Percentiles rank a stretch among this genome's conserved stretches.
Evolutionary conservation across 352 stramenopile genomes (phyloP).

Genomic region (Globisporangium viniferum): DNA sequence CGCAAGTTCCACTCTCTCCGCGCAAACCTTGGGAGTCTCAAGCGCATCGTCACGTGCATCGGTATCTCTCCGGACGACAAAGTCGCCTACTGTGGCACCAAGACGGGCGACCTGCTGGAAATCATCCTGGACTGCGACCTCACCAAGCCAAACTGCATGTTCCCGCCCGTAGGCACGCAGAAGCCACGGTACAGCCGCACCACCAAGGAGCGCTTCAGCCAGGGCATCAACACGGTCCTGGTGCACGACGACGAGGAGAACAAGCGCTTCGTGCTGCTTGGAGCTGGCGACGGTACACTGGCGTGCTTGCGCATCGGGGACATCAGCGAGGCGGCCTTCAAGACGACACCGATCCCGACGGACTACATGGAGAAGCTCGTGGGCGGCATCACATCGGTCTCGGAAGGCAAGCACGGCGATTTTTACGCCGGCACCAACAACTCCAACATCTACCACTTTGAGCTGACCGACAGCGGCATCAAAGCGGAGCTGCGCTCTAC

Average conservation of each 20-base stretch:
- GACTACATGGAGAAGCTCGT: conserved; percentile 80
- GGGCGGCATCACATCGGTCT: conserved; percentile 90
- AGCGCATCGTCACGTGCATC: conserved; percentile 92
- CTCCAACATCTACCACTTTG: conserved; percentile 93
- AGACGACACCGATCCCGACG: conserved; percentile 66
- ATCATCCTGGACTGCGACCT: conserved; percentile 94
- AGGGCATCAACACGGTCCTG: conserved; percentile 86
- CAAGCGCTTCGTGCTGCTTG: conserved; percentile 81
- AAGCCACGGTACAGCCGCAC: conserved; percentile 88
- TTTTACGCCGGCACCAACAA: conserved; percentile 93
- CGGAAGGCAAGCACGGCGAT: conserved; percentile 69
- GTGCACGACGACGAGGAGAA: conserved; percentile 91
- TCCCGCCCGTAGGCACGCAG: conserved; percentile 70
- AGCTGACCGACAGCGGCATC: conserved; percentile 37
- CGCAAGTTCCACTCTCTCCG: conserved; percentile 94
- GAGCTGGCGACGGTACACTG: conserved; percentile 91
- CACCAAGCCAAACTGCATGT: conserved; percentile 85
- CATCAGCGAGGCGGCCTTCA: conserved; percentile 55
- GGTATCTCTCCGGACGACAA: conserved; percentile 91
- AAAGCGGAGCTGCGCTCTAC: conserved; percentile 78
- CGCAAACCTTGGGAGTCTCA: conserved; percentile 92
- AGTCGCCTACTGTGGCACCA: conserved; percentile 93
- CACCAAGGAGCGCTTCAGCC: conserved; percentile 92
- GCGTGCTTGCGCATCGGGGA: conserved; percentile 75
- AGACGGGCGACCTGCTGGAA: conserved; percentile 95